These are phyloP conservation scores for Aspergillus udagawae DNA, from an alignment of 2,329 filamentous ascomycete species.

Conservation along the genomic window DNA sequence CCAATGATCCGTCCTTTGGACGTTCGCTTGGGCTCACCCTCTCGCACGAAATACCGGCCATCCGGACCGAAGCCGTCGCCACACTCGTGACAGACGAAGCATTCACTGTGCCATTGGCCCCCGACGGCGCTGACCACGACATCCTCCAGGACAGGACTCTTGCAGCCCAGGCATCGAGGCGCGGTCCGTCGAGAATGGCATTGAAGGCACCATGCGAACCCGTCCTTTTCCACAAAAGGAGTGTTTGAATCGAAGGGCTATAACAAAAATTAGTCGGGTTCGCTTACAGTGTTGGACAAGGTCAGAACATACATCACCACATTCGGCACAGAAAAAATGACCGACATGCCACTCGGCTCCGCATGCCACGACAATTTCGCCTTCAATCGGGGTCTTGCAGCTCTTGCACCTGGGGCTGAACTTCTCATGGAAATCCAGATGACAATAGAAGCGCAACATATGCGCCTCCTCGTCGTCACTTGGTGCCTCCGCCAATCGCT, in stretches of 20 bases:
- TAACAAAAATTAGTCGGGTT: constrained; percentile 11
- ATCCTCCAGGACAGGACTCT: constrained; percentile 78
- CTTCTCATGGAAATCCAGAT: constrained; percentile 96
- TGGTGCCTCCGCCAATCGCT: constrained; percentile 64
- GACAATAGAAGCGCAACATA: constrained; percentile 83
- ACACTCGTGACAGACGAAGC: constrained; percentile 77
- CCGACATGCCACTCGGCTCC: constrained; percentile 96
- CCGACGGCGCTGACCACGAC: constrained; percentile 86
- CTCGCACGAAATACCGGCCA: constrained; percentile 60
- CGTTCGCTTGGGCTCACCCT: constrained; percentile 46
- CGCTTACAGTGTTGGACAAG: background rate
- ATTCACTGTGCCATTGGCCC: constrained; percentile 87
- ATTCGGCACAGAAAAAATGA: constrained; percentile 99
- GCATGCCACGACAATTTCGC: constrained; percentile 88
- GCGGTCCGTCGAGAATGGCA: constrained; percentile 91
- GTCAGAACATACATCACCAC: constrained; percentile 64
- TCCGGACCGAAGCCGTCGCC: constrained; percentile 55
- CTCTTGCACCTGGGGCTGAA: constrained; percentile 92
- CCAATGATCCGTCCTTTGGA: constrained; percentile 46
- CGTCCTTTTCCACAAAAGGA: constrained; percentile 96
- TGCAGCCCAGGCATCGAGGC: constrained; percentile 83
- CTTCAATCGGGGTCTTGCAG: constrained; percentile 94
- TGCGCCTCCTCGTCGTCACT: constrained; percentile 60
- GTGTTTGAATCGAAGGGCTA: constrained; percentile 56
- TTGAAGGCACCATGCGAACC: constrained; percentile 91